A percentile compares a stretch with the other conserved stretches of the same genome.
Evolutionary conservation across 1,139 yeast species (phyloP).

Genomic region (Yamadazyma oceani): DNA sequence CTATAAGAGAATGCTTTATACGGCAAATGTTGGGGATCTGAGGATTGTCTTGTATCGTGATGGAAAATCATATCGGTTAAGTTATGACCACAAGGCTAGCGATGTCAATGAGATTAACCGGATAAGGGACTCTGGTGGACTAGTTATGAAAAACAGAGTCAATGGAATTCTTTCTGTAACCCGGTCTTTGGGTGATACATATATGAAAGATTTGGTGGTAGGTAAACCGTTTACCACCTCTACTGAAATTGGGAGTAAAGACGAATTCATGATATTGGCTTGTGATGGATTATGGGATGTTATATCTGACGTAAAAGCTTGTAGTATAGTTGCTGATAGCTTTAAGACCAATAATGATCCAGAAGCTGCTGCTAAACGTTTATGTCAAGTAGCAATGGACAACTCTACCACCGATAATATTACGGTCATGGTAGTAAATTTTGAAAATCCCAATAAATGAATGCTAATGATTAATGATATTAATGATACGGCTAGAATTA

Average conservation of each 20-base stretch:
- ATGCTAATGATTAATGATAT: conserved; percentile 13
- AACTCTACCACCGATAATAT: conserved; percentile 87
- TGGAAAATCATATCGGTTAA: conserved; percentile 72
- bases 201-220: conserved; percentile 85
- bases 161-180: conserved; percentile 96
- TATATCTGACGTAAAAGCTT: conserved; percentile 76
- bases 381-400: conserved; percentile 77
- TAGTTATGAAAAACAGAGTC: conserved; percentile 86
- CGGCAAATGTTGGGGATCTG: conserved; percentile 96
- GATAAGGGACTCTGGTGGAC: conserved; percentile 77
- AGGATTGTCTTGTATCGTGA: conserved; percentile 75
- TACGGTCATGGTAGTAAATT: conserved; percentile 83
- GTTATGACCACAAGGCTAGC: conserved; percentile 94
- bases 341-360: conserved; percentile 41
- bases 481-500: neutral
- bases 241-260: conserved; percentile 64
- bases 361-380: conserved; percentile 61
- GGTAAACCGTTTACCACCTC: conserved; percentile 93
- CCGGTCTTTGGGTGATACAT: conserved; percentile 90
- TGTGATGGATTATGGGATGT: conserved; percentile 98
- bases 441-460: conserved; percentile 50
- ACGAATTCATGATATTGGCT: conserved; percentile 78
- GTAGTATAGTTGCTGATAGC: conserved; percentile 58
- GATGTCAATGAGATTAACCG: conserved; percentile 77
- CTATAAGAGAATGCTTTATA: conserved; percentile 75